Conservation (phyloP, 352 stramenopile species). For the Elongisporangium undulatum region DNA sequence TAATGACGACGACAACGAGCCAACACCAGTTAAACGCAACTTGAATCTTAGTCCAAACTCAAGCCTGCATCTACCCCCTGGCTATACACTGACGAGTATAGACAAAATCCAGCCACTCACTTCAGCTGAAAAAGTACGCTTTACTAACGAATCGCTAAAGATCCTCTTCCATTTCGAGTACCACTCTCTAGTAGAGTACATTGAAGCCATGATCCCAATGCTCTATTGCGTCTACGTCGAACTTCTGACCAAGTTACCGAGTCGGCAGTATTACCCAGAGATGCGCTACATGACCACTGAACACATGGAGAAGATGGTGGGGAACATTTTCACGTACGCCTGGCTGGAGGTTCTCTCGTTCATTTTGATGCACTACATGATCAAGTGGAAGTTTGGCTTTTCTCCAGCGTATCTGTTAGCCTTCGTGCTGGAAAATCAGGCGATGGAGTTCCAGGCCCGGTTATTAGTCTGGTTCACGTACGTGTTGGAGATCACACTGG, state of each 20-base stretch:
- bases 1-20: no score
- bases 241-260: neutral
- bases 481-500: constrained; percentile 21
- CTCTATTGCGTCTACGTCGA: neutral
- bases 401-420: constrained; percentile 23
- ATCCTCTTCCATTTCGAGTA: constrained; percentile 26
- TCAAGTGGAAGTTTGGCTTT: constrained; percentile 15
- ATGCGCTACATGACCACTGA: neutral
- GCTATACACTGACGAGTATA: no score
- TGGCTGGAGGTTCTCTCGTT: neutral
- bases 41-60: no score
- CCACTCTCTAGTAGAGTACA: constrained; percentile 1
- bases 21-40: no score
- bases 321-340: no score
- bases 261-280: neutral
- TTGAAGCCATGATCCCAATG: neutral
- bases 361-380: constrained; percentile 5
- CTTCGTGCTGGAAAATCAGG: constrained; percentile 31
- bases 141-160: constrained; percentile 1
- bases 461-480: constrained; percentile 22
- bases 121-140: no score
- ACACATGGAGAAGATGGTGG: no score
- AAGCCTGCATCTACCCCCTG: no score
- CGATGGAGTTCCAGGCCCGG: constrained; percentile 20
- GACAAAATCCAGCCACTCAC: no score